These are phyloP conservation scores for Dipteronia dyeriana DNA, from an alignment of 345 rosid species.

Conservation along the genomic window DNA sequence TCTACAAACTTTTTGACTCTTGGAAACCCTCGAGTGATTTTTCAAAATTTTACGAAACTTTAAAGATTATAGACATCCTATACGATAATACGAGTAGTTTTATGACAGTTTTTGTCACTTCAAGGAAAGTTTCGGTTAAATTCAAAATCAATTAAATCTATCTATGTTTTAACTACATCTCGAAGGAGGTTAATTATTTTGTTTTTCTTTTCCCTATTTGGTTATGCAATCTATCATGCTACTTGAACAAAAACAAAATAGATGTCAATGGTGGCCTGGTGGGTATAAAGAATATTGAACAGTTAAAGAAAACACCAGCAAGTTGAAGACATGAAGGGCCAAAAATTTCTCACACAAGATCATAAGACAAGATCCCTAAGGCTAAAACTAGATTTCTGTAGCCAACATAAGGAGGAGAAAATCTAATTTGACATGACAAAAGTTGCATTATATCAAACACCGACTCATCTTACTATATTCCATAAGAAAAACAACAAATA, in stretches of 20 bases:
- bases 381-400: constrained; percentile 29
- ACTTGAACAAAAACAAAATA: constrained; percentile 31
- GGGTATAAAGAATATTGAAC: constrained; percentile 19
- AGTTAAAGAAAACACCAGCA: constrained; percentile 21
- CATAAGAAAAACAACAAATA: constrained; percentile 18
- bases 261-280: constrained; percentile 26
- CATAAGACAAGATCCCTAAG: constrained; percentile 32
- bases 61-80: background rate
- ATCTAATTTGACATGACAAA: constrained; percentile 17
- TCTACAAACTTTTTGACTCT: constrained; percentile 9
- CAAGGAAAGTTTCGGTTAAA: background rate
- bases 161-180: background rate
- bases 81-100: too few relatives aligned
- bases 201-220: background rate
- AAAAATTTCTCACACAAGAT: constrained; percentile 27
- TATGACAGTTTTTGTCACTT: background rate
- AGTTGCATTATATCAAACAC: constrained; percentile 10
- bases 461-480: constrained; percentile 6
- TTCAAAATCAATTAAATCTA: background rate
- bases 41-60: background rate
- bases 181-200: background rate
- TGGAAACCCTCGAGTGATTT: background rate
- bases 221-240: background rate
- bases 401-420: constrained; percentile 3
- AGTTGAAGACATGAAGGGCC: constrained; percentile 32